Conservation (phyloP, 768 basidiomycete genomes). For the Imleria badia region DNA sequence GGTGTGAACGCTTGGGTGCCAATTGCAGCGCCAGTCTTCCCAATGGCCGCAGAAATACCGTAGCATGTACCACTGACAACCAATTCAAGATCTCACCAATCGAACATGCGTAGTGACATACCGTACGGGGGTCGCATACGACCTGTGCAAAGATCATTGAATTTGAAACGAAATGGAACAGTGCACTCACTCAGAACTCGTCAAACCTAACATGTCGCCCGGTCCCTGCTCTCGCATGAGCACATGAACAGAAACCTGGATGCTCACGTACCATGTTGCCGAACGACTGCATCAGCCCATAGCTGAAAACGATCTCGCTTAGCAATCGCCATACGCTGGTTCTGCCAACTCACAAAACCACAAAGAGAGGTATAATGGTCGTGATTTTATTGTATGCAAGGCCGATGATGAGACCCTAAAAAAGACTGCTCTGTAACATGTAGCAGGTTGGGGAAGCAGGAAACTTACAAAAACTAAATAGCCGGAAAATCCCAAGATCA, state of each 20-base stretch:
- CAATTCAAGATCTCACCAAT: neutral
- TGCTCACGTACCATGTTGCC: slow-evolving; percentile 56
- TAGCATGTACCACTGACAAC: slow-evolving; percentile 61
- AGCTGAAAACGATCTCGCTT: slow-evolving; percentile 36
- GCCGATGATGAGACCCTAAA: slow-evolving; percentile 53
- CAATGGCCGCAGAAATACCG: slow-evolving; percentile 64
- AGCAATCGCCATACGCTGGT: neutral
- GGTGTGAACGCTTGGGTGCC: slow-evolving; percentile 72
- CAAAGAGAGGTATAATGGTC: slow-evolving; percentile 60
- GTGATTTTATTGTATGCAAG: slow-evolving; percentile 62
- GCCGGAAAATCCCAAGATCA: slow-evolving; percentile 68
- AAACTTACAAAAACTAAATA: slow-evolving; percentile 58
- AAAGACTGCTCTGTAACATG: neutral
- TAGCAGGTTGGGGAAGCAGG: neutral
- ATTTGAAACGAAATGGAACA: neutral
- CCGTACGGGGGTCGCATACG: slow-evolving; percentile 65
- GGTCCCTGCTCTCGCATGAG: slow-evolving; percentile 49
- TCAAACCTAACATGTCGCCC: slow-evolving; percentile 68
- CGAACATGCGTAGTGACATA: slow-evolving; percentile 17
- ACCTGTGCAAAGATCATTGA: slow-evolving; percentile 35
- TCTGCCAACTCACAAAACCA: slow-evolving; percentile 53
- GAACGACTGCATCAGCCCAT: slow-evolving; percentile 69
- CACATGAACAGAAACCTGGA: neutral
- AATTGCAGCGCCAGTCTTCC: slow-evolving; percentile 71
- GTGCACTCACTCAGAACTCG: slow-evolving; percentile 58